A percentile compares a stretch with the other conserved stretches of the same genome.
Evolutionary conservation across 768 basidiomycete species (phyloP).

Genomic region (Suillus paluster): DNA sequence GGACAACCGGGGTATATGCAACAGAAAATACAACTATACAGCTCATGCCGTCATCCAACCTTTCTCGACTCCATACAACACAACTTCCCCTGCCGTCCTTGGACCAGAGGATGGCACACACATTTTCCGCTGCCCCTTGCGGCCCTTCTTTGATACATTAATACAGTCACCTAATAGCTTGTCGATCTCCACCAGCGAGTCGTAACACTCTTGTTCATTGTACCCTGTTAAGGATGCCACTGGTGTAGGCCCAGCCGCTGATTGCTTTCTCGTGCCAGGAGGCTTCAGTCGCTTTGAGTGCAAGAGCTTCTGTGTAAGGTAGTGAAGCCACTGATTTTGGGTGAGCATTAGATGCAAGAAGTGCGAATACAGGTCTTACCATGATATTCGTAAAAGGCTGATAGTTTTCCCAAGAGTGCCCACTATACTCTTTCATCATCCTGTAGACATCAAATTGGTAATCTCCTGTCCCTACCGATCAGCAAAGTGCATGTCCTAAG

Average conservation of each 20-base stretch:
- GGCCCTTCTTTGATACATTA: conserved; percentile 36
- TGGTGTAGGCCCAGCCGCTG: conserved; percentile 16
- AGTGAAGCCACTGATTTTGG: conserved; percentile 83
- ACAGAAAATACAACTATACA: background rate
- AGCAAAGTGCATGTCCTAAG: conserved; percentile 4
- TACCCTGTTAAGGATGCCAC: conserved; percentile 41
- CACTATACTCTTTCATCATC: conserved; percentile 72
- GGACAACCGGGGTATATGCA: background rate
- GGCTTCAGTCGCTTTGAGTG: conserved; percentile 67
- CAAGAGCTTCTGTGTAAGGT: conserved; percentile 75
- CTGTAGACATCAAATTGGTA: conserved; percentile 96
- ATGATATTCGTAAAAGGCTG: conserved; percentile 88
- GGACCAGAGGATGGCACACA: conserved; percentile 21
- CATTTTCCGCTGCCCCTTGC: conserved; percentile 42
- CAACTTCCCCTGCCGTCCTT: conserved; percentile 61
- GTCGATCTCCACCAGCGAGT: conserved; percentile 71
- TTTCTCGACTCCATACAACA: conserved; percentile 60
- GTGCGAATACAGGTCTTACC: conserved; percentile 50
- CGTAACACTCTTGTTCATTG: conserved; percentile 71
- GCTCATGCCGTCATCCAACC: conserved; percentile 57
- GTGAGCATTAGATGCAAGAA: conserved; percentile 15
- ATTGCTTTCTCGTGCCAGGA: conserved; percentile 49
- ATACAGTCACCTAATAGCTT: conserved; percentile 55
- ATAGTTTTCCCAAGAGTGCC: conserved; percentile 73
- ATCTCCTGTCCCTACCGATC: conserved; percentile 57